Evolutionary conservation across 768 basidiomycete genomes (phyloP).

Genomic region (Leccinum imitatum): DNA sequence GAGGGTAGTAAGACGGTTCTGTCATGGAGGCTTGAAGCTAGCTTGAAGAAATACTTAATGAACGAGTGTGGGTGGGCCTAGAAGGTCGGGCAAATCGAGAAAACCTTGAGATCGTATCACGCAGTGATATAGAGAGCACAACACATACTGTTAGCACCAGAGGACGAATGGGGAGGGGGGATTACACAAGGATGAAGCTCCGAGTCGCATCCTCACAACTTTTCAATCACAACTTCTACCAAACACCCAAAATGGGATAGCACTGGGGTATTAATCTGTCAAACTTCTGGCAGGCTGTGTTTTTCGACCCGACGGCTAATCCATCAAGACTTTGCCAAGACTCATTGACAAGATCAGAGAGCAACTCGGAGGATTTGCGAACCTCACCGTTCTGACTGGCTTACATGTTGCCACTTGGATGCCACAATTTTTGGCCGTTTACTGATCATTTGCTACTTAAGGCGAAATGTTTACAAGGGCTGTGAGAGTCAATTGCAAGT

Average conservation of each 20-base stretch:
- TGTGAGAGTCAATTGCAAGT: background rate
- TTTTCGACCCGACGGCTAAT: background rate
- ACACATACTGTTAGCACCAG: background rate
- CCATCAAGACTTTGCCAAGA: background rate
- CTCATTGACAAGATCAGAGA: background rate
- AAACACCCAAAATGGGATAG: background rate
- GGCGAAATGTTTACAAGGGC: background rate
- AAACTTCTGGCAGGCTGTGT: background rate
- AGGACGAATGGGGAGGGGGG: background rate
- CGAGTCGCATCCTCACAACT: background rate
- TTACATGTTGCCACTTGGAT: background rate
- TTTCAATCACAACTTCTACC: background rate
- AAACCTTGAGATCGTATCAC: background rate
- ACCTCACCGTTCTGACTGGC: background rate
- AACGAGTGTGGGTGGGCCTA: constrained; percentile 13
- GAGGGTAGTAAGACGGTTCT: constrained; percentile 22
- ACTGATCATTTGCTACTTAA: background rate
- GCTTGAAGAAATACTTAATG: background rate
- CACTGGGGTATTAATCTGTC: background rate
- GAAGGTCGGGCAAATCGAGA: background rate
- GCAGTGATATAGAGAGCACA: background rate
- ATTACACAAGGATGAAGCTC: background rate
- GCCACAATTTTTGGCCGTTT: background rate
- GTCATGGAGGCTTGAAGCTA: constrained; percentile 10
- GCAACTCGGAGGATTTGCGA: background rate